Base-by-base conservation (phyloP, 2,329 filamentous ascomycete genomes). In the Fusarium irregulare region DNA sequence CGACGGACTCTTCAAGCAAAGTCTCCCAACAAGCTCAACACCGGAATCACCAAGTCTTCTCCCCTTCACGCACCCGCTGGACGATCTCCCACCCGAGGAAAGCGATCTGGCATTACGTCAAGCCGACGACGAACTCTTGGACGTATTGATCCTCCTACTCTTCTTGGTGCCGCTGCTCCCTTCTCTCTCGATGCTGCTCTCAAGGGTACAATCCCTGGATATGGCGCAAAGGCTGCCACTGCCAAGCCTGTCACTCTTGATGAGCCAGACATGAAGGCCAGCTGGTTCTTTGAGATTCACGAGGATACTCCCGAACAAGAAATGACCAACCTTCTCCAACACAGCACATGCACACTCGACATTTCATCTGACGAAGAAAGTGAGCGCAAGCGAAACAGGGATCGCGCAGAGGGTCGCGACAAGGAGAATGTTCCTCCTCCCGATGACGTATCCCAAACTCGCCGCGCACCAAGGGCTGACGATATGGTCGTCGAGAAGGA, bases 251-350 rank as follows among this genome's bases (percentile, higher is more conserved):
- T 70, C 64, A 63, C 67, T 50, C 76, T 87, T 37, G 68, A 80
- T 44, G 83, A 83, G 64, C 76, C 83, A 23, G 83, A 86, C 56
- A 79, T 86, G 73, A 88, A 91, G 76, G 85, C 88, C 34, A 86
- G 86, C 61, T 98, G 94, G 94, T 92, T 92, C 83, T 98, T 99
- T 77, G 92, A 95, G 63, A 98, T 99, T 76, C 91, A 98, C 78
- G 93, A 97, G 78, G 95, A 99, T 79, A 93, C 93, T 0, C 88
- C 92, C 10, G 93, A 97, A 78, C 92, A 98, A 77, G 91, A 97
- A 77, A 92, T 96, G 80, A 93, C 94, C 74, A 98, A 97, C 76
- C 84, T 97, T 41, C 93, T 98, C 82, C 93, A 98, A 80, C 95
- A 98, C 83, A 92, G 91, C 59, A 95, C 95, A 10, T 91, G 91